Base-by-base conservation (phyloP, 108 stramenopile genomes). In the Nitzschia putrida region DNA sequence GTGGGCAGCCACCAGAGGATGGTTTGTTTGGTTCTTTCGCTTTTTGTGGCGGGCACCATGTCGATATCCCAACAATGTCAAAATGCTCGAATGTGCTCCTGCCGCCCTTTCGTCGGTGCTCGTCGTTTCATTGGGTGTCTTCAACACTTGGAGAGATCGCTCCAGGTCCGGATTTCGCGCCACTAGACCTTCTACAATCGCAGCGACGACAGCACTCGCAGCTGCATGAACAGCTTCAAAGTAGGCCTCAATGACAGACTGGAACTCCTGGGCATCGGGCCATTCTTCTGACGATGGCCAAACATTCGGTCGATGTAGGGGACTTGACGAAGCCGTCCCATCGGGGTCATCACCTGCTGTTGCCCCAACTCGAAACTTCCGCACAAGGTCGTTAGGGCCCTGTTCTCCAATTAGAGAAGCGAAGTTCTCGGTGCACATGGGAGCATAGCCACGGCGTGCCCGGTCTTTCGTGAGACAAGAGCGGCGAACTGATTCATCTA, bases 331-430 rank as follows among this genome's bases (percentile, higher is more conserved):
- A 51, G 3, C 4, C 59, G 7, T 50, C 16, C 49, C 57, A 22
- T 47, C 6, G 20, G 43, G 1, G 8, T 56, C 22, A 11, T 40
- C 41, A 12, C 61, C 5, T 16, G 21, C 23, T 41, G 63, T 59
- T 0, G 86, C 82, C 47, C 47, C 47, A 14, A 90, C 61, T 13
- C 89, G 81, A 61, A 85, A 88, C 58, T 90, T 90, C 23, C 80
- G 83, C 20, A 90, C 89, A 38, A 88, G 64, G 72, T 90, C 89
- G 66, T 90, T 90, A 16, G 86, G 85, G 14, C 85, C 89, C 3
- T 78, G 43, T 57, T 78, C 42, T 23, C 86, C 85, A 18, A 90
- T 57, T 42, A 90, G 67, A 0, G 83, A 85, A 7, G 86, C 85
- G 77, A 90, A 90, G 52, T 90, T 90, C 64, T 90, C 89, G 0